Evolutionary conservation across 1,139 yeast genomes (phyloP).

Genomic region (Scheffersomyces parashehatae): DNA sequence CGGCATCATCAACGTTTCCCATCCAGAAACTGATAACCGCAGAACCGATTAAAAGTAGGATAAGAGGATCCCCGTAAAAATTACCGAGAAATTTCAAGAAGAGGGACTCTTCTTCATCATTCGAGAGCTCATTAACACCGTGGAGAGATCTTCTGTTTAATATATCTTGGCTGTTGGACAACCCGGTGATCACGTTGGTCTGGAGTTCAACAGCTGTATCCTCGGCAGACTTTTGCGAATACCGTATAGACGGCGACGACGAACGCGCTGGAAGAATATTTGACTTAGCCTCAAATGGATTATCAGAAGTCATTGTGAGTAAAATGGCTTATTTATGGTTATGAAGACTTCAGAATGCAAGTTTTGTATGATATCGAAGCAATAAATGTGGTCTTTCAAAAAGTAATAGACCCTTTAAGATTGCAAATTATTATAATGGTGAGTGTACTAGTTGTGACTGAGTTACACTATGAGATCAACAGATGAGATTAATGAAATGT

Average conservation of each 20-base stretch:
- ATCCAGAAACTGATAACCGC: conserved; percentile 81
- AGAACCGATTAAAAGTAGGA: conserved; percentile 81
- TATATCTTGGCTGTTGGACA: conserved; percentile 68
- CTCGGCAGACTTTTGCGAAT: conserved; percentile 56
- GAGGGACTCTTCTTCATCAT: conserved; percentile 76
- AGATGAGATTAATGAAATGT: no score
- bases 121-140: conserved; percentile 73
- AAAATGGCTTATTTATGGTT: no score
- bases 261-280: conserved; percentile 21
- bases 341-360: no score
- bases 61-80: conserved; percentile 87
- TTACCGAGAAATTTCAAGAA: conserved; percentile 68
- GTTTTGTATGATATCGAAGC: no score
- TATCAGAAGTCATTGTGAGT: conserved; percentile 14
- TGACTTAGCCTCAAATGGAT: conserved; percentile 27
- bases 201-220: conserved; percentile 62
- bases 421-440: no score
- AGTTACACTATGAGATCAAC: no score
- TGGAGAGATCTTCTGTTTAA: conserved; percentile 67
- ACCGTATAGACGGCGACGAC: conserved; percentile 51
- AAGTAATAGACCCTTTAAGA: no score
- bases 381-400: no score
- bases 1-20: conserved; percentile 93
- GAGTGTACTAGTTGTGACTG: no score
- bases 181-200: conserved; percentile 61